Conservation (phyloP, 345 rosid genomes). For the Toxicodendron radicans region DNA sequence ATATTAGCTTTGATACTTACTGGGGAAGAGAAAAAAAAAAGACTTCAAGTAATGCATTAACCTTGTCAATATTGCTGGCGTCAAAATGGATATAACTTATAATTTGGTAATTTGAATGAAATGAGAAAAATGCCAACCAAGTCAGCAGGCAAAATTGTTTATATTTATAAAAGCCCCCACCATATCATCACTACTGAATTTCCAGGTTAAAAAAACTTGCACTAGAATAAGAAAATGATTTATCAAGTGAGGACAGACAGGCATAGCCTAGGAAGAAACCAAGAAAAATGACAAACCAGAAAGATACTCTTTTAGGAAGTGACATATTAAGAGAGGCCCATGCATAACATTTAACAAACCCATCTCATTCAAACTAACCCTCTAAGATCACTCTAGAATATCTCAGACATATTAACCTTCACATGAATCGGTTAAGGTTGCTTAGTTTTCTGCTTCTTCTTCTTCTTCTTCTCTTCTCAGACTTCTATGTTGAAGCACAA, state of each 20-base stretch:
- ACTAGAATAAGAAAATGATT: background rate
- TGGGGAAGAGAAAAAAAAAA: no score
- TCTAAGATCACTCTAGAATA: slow-evolving; percentile 8
- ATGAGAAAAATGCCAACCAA: slow-evolving; percentile 22
- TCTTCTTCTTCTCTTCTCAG: slow-evolving; percentile 2
- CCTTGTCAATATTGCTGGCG: slow-evolving; percentile 1
- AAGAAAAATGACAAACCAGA: slow-evolving; percentile 20
- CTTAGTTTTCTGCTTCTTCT: slow-evolving; percentile 1
- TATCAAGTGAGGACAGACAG: slow-evolving; percentile 10
- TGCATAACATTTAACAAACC: background rate
- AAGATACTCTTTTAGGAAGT: slow-evolving; percentile 10
- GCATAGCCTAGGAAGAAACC: slow-evolving; percentile 21
- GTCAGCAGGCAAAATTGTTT: slow-evolving; percentile 20
- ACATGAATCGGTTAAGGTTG: slow-evolving; percentile 31
- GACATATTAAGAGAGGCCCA: slow-evolving; percentile 7
- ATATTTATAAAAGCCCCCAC: slow-evolving; percentile 23
- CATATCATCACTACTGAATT: slow-evolving; percentile 30
- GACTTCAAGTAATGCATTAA: background rate
- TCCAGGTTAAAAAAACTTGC: slow-evolving; percentile 8
- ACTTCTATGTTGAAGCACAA: slow-evolving; percentile 34
- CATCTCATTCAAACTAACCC: slow-evolving; percentile 1
- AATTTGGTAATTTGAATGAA: slow-evolving; percentile 7
- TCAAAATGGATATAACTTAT: slow-evolving; percentile 11
- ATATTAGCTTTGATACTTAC: no score
- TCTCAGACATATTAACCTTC: background rate